phyloP scores from a whole-genome alignment of 768 basidiomycete species.

The Mycena venus region DNA sequence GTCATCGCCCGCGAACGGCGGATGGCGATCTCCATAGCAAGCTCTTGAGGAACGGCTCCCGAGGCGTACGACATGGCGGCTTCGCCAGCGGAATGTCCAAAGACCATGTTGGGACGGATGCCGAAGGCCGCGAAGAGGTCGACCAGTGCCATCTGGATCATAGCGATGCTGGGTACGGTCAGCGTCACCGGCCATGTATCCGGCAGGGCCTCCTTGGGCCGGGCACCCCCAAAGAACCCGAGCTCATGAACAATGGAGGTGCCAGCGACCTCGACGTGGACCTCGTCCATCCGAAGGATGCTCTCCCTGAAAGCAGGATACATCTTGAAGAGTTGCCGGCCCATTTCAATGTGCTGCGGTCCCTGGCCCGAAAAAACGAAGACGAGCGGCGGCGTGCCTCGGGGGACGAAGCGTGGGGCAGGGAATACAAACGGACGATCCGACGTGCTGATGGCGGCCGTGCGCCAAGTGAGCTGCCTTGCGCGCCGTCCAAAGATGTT shows the following conservation, averaged over 20 bases:
- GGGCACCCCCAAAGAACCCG: not conserved
- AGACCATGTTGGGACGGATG: slow-evolving; percentile 50
- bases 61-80: slow-evolving; percentile 58
- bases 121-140: slow-evolving; percentile 54
- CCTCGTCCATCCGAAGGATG: slow-evolving; percentile 53
- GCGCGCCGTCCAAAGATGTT: slow-evolving; percentile 44
- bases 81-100: slow-evolving; percentile 64
- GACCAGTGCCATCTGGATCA: slow-evolving; percentile 60
- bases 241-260: slow-evolving; percentile 48
- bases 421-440: slow-evolving; percentile 35
- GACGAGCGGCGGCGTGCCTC: slow-evolving; percentile 41
- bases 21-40: slow-evolving; percentile 59
- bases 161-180: slow-evolving; percentile 54
- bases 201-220: not conserved
- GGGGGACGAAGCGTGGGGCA: slow-evolving; percentile 43
- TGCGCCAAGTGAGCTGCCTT: slow-evolving; percentile 49
- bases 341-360: slow-evolving; percentile 40
- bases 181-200: slow-evolving; percentile 48
- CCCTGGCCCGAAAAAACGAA: slow-evolving; percentile 1
- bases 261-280: slow-evolving; percentile 46
- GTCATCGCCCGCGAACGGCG: slow-evolving; percentile 53
- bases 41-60: slow-evolving; percentile 51
- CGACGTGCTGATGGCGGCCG: slow-evolving; percentile 37
- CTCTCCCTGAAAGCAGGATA: slow-evolving; percentile 54
- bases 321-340: slow-evolving; percentile 50